Evolutionary conservation across 1,139 yeast species (phyloP).

Genomic region (Taphrina flavorubra): DNA sequence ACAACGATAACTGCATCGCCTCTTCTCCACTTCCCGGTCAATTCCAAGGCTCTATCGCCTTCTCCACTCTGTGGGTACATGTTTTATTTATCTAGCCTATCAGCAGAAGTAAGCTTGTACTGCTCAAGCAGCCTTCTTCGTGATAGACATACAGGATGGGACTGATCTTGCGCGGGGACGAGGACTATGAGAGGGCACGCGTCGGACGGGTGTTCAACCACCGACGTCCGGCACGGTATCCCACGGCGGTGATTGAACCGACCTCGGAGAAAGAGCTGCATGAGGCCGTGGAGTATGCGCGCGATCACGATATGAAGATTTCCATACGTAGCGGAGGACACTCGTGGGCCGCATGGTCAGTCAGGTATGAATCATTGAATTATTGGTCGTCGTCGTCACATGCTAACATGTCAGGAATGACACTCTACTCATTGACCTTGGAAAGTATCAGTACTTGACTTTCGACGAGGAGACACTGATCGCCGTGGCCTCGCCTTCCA

Average conservation of each 20-base stretch:
- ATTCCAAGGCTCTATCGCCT: no score
- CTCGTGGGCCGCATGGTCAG: conserved; percentile 14
- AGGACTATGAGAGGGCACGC: conserved; percentile 6
- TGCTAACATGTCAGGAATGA: background rate
- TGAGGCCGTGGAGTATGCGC: background rate
- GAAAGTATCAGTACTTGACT: conserved; percentile 3
- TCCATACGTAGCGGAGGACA: conserved; percentile 2
- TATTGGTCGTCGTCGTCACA: background rate
- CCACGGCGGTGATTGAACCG: background rate
- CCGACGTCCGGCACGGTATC: conserved; percentile 8
- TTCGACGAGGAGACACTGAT: background rate
- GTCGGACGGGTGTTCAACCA: background rate
- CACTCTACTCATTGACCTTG: conserved; percentile 1
- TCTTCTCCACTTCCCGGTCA: no score
- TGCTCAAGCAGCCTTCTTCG: background rate
- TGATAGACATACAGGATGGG: background rate
- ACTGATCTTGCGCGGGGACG: background rate
- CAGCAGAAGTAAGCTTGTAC: no score
- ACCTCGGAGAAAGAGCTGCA: background rate
- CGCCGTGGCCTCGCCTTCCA: conserved; percentile 7
- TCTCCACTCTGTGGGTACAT: no score
- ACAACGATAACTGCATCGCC: no score
- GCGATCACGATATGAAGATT: background rate
- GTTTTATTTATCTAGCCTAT: no score
- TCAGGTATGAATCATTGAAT: background rate